Conservation (phyloP, 2,329 filamentous ascomycete genomes). For the Aspergillus nomiae region DNA sequence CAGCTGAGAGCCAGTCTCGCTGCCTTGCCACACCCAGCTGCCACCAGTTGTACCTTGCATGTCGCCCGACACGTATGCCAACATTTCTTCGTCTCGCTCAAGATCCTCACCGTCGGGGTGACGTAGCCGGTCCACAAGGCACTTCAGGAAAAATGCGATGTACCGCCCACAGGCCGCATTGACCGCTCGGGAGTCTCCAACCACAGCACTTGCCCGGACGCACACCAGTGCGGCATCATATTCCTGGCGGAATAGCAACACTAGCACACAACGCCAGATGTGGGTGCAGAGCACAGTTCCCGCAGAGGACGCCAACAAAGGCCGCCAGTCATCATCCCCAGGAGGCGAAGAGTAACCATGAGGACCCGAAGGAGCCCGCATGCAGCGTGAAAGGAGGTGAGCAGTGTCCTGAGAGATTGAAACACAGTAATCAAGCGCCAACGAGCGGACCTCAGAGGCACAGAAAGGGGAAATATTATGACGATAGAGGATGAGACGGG, state of each 20-base stretch:
- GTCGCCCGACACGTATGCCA: constrained; percentile 84
- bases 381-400: constrained; percentile 68
- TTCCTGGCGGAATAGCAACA: constrained; percentile 74
- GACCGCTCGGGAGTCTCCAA: constrained; percentile 71
- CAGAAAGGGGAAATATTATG: constrained; percentile 81
- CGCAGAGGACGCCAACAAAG: constrained; percentile 65
- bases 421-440: constrained; percentile 77
- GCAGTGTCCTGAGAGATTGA: constrained; percentile 77
- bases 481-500: constrained; percentile 81
- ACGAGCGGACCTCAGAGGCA: constrained; percentile 63
- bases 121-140: constrained; percentile 60
- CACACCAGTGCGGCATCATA: constrained; percentile 73
- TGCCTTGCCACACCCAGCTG: constrained; percentile 79
- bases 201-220: constrained; percentile 68
- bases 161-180: constrained; percentile 80
- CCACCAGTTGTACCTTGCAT: constrained; percentile 76
- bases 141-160: constrained; percentile 75
- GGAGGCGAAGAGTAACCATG: constrained; percentile 10
- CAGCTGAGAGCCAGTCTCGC: constrained; percentile 52
- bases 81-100: constrained; percentile 78
- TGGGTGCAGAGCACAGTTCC: constrained; percentile 78
- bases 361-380: constrained; percentile 41
- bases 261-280: constrained; percentile 81
- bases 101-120: constrained; percentile 44
- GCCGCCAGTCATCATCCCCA: constrained; percentile 50